Conservation (phyloP, 1,139 yeast species). For the Torulaspora globosa region DNA sequence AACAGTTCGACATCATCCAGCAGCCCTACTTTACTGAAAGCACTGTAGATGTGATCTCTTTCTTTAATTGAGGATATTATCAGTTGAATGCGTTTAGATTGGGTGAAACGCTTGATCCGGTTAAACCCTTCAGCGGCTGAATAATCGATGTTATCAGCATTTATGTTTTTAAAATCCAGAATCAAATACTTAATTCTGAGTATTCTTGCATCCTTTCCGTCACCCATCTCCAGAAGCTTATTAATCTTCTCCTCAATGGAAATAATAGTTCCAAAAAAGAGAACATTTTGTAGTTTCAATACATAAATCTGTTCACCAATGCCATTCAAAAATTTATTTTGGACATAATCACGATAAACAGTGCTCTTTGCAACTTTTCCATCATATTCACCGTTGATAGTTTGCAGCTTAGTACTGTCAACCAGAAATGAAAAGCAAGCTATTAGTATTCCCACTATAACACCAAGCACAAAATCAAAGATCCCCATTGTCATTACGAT, state of each 20-base stretch:
- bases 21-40: constrained; percentile 68
- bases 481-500: constrained; percentile 94
- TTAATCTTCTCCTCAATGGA: constrained; percentile 78
- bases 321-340: constrained; percentile 75
- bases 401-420: constrained; percentile 82
- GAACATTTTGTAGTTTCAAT: constrained; percentile 77
- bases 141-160: constrained; percentile 69
- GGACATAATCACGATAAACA: constrained; percentile 86
- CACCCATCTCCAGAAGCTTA: constrained; percentile 51
- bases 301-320: constrained; percentile 91
- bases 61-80: constrained; percentile 76
- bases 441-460: constrained; percentile 79
- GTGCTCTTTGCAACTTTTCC: constrained; percentile 91
- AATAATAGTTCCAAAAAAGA: constrained; percentile 93
- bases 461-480: constrained; percentile 91
- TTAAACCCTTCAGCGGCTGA: constrained; percentile 96
- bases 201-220: constrained; percentile 39
- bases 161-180: constrained; percentile 78
- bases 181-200: constrained; percentile 62
- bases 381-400: constrained; percentile 75
- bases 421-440: constrained; percentile 92
- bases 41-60: constrained; percentile 55
- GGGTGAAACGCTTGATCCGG: constrained; percentile 73
- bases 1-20: constrained; percentile 48
- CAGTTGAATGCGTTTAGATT: constrained; percentile 65